phyloP scores from a whole-genome alignment of 768 basidiomycete species.

The Mycena indigotica region DNA sequence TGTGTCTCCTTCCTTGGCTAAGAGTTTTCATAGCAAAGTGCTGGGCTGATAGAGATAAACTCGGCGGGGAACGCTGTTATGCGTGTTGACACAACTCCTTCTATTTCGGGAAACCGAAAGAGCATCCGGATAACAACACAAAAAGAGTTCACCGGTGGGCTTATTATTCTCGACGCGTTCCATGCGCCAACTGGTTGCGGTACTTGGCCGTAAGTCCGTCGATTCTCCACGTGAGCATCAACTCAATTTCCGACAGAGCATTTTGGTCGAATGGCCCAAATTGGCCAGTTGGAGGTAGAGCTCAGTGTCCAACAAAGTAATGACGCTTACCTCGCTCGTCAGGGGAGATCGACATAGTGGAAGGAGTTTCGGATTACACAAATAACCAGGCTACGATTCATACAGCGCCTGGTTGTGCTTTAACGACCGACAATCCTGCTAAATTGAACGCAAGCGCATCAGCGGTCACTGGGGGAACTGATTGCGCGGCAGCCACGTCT shows the following conservation, averaged over 20 bases:
- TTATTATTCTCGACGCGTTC: constrained; percentile 66
- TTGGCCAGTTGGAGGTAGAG: too few relatives aligned
- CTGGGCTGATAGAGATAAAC: constrained; percentile 69
- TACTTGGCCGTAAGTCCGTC: constrained; percentile 47
- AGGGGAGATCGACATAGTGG: constrained; percentile 71
- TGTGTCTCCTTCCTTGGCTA: background rate
- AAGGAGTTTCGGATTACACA: constrained; percentile 81
- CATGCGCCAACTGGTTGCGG: constrained; percentile 78
- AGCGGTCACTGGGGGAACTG: constrained; percentile 64
- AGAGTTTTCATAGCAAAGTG: constrained; percentile 44
- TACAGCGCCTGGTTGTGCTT: constrained; percentile 68
- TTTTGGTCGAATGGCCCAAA: constrained; percentile 52
- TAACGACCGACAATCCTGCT: constrained; percentile 50
- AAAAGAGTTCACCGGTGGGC: constrained; percentile 48
- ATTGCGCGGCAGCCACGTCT: constrained; percentile 72
- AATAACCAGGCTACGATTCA: constrained; percentile 84
- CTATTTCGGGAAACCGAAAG: constrained; percentile 66
- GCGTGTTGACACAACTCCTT: constrained; percentile 83
- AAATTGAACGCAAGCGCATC: constrained; percentile 58
- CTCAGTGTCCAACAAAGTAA: too few relatives aligned
- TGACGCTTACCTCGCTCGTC: too few relatives aligned
- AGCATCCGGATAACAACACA: constrained; percentile 78
- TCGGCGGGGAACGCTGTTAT: constrained; percentile 77
- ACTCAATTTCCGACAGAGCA: constrained; percentile 9
- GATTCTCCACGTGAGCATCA: background rate